Evolutionary conservation across 2,329 filamentous ascomycete species (phyloP), one percentile per base, ranked within the genome.

Genomic region (Metarhizium rileyi): DNA sequence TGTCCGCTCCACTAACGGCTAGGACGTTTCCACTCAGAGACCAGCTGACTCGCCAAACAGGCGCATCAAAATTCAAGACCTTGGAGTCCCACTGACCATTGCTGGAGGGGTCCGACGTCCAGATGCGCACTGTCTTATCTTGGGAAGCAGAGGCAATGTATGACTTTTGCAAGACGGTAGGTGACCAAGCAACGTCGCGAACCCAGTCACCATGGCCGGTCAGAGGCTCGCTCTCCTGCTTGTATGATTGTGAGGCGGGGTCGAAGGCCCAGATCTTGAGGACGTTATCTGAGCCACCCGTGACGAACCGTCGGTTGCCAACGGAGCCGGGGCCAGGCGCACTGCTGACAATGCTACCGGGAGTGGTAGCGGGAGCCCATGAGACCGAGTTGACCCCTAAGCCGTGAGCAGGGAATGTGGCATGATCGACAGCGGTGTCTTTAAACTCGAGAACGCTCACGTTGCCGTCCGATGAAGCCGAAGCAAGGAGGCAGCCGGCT

Each of bases 11-110:
- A 64, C 87, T 93, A 54, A 96, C 89, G 9, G 93, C 93, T 60
- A 98, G 76, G 20, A 97, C 90, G 66, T 98, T 98, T 47, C 93
- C 93, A 67, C 89, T 95, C 64, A 97, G 75, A 60, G 90, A 95
- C 93, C 93, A 98, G 76, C 89, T 96, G 43, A 96, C 93, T 50
- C 93, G 83, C 93, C 93, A 98, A 52, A 95, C 80, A 44, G 90
- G 84, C 4, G 86, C 83, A 53, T 96, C 91, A 59, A 98, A 95
- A 61, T 84, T 81, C 56, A 98, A 77, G 38, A 86, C 81, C 68
- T 94, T 93, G 69, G 81, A 84, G 51, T 84, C 81, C 93, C 93
- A 98, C 61, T 88, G 81, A 23, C 78, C 80, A 16, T 80, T 72
- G 63, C 75, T 79, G 52, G 65, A 59, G 8, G 64, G 58, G 60